phyloP scores from a whole-genome alignment of 129 eudicot genomes.

The Smallanthus sonchifolius region DNA sequence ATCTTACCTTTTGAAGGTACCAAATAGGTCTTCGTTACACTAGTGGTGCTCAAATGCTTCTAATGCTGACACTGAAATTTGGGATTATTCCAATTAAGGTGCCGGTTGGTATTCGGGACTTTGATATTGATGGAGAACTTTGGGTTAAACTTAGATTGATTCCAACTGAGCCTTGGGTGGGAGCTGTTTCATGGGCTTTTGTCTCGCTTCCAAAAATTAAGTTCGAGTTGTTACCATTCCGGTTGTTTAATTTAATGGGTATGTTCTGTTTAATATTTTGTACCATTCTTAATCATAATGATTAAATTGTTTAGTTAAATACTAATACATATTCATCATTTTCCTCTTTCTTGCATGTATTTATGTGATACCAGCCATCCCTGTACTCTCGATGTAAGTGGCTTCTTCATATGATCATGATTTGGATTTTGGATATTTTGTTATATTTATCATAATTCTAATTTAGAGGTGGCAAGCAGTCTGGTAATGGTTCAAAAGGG shows the following conservation, averaged over 20 bases:
- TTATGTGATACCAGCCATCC: slow-evolving; percentile 62
- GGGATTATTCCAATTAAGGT: slow-evolving; percentile 72
- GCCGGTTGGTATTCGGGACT: slow-evolving; percentile 82
- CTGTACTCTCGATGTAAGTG: slow-evolving; percentile 94
- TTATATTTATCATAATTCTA: neutral
- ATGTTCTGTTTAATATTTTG: slow-evolving; percentile 8
- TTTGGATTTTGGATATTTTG: neutral
- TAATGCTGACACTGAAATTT: slow-evolving; percentile 70
- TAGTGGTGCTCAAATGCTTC: slow-evolving; percentile 92
- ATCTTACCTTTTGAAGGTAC: slow-evolving; percentile 49
- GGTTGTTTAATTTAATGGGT: slow-evolving; percentile 89
- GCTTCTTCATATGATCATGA: slow-evolving; percentile 11
- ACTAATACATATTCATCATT: slow-evolving; percentile 12
- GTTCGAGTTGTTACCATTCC: slow-evolving; percentile 75
- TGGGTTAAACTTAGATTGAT: slow-evolving; percentile 86
- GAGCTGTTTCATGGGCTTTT: slow-evolving; percentile 91
- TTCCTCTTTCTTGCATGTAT: slow-evolving; percentile 36
- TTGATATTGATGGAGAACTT: slow-evolving; percentile 96
- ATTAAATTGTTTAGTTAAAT: neutral
- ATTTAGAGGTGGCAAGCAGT: too few relatives aligned
- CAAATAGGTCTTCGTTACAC: slow-evolving; percentile 94
- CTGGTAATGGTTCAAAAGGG: neutral
- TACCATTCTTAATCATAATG: neutral
- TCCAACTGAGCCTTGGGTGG: slow-evolving; percentile 86
- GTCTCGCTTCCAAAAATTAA: slow-evolving; percentile 94